Conservation (phyloP, 768 basidiomycete genomes). For the Chalciporus chontae region DNA sequence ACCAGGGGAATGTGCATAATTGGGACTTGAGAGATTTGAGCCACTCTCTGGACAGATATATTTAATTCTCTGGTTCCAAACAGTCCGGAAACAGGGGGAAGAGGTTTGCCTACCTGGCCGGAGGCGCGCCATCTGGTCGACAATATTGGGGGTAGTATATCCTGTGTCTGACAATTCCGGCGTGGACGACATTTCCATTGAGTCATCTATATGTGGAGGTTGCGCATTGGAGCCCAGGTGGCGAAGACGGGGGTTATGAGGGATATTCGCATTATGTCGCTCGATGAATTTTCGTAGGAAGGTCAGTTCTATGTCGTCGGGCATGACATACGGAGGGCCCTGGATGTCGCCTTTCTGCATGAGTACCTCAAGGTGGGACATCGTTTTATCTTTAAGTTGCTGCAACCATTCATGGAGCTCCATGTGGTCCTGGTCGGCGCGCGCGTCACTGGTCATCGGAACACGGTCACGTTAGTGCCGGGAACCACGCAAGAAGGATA, state of each 20-base stretch:
- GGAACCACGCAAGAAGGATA: not conserved
- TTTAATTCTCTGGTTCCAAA: constrained; percentile 5
- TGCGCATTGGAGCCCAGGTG: constrained; percentile 38
- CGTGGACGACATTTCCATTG: constrained; percentile 33
- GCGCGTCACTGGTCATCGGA: constrained; percentile 45
- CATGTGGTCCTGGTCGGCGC: constrained; percentile 87
- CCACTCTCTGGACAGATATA: constrained; percentile 18
- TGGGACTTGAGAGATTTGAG: constrained; percentile 31
- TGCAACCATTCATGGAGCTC: constrained; percentile 86
- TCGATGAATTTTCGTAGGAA: constrained; percentile 84
- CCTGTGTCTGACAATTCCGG: constrained; percentile 34
- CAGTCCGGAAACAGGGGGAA: not conserved
- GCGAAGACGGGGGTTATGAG: constrained; percentile 78
- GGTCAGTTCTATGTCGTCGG: constrained; percentile 70
- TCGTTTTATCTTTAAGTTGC: constrained; percentile 84
- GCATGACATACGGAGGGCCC: constrained; percentile 79
- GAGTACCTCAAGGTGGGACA: constrained; percentile 81
- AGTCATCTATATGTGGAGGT: constrained; percentile 31
- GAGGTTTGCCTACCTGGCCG: constrained; percentile 29
- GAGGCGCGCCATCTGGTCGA: constrained; percentile 34
- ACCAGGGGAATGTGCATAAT: constrained; percentile 30
- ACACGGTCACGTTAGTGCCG: constrained; percentile 7
- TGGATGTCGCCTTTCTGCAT: constrained; percentile 88
- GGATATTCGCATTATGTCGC: constrained; percentile 67
- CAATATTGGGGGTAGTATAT: constrained; percentile 26